These are phyloP conservation scores for Pogostemon cablin DNA, from an alignment of 257 asterid genomes.

Conservation along the genomic window DNA sequence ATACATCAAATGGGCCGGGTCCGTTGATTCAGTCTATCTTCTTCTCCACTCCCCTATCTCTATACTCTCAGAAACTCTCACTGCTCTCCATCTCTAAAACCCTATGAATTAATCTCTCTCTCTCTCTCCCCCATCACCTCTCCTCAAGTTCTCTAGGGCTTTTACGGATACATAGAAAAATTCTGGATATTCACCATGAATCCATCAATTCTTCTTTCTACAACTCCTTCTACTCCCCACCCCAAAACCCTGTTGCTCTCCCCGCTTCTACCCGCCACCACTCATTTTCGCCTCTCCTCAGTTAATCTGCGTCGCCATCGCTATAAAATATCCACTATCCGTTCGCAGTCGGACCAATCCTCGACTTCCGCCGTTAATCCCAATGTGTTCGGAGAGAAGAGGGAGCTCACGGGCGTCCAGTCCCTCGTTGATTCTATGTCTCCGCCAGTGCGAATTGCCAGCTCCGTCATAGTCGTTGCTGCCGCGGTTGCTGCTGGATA, in stretches of 20 bases:
- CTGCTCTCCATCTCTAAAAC: constrained; percentile 18
- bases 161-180: constrained; percentile 15
- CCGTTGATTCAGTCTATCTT: constrained; percentile 26
- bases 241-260: constrained; percentile 39
- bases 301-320: constrained; percentile 45
- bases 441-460: constrained; percentile 74
- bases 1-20: constrained; percentile 19
- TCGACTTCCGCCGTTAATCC: constrained; percentile 42
- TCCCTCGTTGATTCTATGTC: constrained; percentile 76
- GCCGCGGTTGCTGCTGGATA: constrained; percentile 87
- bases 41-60: constrained; percentile 35
- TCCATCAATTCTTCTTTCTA: constrained; percentile 53
- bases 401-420: constrained; percentile 65
- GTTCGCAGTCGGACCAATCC: constrained; percentile 39
- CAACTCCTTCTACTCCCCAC: constrained; percentile 47
- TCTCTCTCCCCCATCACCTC: constrained; percentile 12
- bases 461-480: constrained; percentile 68
- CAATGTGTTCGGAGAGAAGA: constrained; percentile 70
- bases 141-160: background rate
- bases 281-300: constrained; percentile 39
- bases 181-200: constrained; percentile 41
- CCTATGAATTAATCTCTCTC: constrained; percentile 25
- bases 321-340: constrained; percentile 40
- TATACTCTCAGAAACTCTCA: constrained; percentile 6
- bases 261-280: constrained; percentile 43